Evolutionary conservation across 164 flowering plant species (phyloP).

Genomic region (Santalum album): DNA sequence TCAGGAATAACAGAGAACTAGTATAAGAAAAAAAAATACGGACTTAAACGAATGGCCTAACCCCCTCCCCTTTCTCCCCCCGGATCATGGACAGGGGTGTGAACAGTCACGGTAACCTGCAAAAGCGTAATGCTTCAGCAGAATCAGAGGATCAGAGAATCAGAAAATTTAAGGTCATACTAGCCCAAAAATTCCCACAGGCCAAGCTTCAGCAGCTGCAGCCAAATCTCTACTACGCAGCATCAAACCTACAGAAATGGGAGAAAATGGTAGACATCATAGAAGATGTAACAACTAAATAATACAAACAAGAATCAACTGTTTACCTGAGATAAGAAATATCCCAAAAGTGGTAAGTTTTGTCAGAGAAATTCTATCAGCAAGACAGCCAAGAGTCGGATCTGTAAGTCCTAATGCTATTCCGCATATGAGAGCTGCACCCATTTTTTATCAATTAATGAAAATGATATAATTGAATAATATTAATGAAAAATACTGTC

Average conservation of each 20-base stretch:
- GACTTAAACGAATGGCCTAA: slow-evolving; percentile 8
- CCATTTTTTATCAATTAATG: neutral
- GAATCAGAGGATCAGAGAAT: too few relatives aligned
- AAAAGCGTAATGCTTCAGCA: slow-evolving; percentile 25
- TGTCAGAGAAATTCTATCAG: slow-evolving; percentile 57
- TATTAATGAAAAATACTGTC: neutral
- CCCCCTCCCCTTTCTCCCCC: too few relatives aligned
- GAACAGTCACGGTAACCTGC: too few relatives aligned
- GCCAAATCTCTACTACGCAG: slow-evolving; percentile 69
- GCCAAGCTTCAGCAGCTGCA: slow-evolving; percentile 86
- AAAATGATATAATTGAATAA: neutral
- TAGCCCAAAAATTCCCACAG: slow-evolving; percentile 84
- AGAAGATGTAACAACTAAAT: neutral
- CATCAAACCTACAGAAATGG: slow-evolving; percentile 47
- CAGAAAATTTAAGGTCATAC: slow-evolving; percentile 62
- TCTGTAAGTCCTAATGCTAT: slow-evolving; percentile 64
- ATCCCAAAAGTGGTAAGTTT: slow-evolving; percentile 80
- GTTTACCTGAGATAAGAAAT: slow-evolving; percentile 73
- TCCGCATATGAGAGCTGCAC: slow-evolving; percentile 80
- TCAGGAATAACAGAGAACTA: neutral
- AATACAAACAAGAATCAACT: neutral
- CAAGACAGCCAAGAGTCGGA: slow-evolving; percentile 80
- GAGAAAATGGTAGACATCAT: neutral
- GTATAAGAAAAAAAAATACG: neutral
- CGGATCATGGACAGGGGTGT: too few relatives aligned